Evolutionary conservation across 2,329 filamentous ascomycete species (phyloP), one percentile per base, ranked within the genome.

Genomic region (Corinectria fuckeliana): DNA sequence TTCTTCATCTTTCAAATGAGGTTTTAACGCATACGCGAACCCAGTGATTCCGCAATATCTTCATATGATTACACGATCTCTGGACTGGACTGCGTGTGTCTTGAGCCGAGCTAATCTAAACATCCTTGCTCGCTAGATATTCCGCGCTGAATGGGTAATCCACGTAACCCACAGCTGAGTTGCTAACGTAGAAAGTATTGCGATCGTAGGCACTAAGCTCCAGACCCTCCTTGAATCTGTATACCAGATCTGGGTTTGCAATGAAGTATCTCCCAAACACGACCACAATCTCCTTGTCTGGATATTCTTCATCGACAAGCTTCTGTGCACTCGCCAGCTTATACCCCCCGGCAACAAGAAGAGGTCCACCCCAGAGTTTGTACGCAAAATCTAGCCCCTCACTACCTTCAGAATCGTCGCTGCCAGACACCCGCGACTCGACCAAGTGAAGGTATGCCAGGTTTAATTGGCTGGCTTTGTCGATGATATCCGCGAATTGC

Each of bases 371-470:
- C 76, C 76, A 80, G 1, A 76, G 6, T 0, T 75, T 47, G 13
- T 74, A 70, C 0, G 71, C 72, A 42, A 78, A 80, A 2, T 75
- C 71, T 0, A 78, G 63, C 3, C 48, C 61, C 13, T 76, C 75
- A 2, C 23, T 48, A 0, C 58, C 72, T 1, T 82, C 79, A 3
- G 71, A 36, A 36, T 84, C 80, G 1, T 69, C 67, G 45, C 69
- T 73, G 0, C 81, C 81, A 0, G 76, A 72, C 4, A 87, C 74
- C 0, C 85, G 80, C 0, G 85, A 80, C 68, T 91, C 86, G 7
- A 91, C 75, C 0, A 89, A 58, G 69, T 90, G 87, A 2, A 89
- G 70, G 68, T 87, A 91, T 0, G 86, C 82, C 13, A 91, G 75
- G 1, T 81, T 78, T 1, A 88, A 71, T 23, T 76, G 72, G 52